phyloP scores from a whole-genome alignment of 352 stramenopile genomes.

The Pythium pyrilobum region DNA sequence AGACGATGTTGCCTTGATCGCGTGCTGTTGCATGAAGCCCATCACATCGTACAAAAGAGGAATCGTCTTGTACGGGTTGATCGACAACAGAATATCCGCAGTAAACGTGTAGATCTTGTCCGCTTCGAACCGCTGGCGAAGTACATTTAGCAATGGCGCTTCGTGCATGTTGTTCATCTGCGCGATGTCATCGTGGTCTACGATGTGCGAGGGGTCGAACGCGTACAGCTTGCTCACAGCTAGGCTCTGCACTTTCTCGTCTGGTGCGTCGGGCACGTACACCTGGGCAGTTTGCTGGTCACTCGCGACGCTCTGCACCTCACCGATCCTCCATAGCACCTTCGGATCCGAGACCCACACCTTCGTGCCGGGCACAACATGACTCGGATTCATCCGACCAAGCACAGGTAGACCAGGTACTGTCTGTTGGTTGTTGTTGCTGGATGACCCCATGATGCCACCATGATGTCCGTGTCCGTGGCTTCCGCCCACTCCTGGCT shows the following conservation, averaged over 20 bases:
- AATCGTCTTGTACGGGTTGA: constrained; percentile 87
- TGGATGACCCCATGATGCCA: neutral
- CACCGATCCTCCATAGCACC: constrained; percentile 74
- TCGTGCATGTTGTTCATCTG: constrained; percentile 91
- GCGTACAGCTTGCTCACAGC: constrained; percentile 52
- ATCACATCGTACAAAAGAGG: constrained; percentile 77
- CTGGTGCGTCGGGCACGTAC: constrained; percentile 50
- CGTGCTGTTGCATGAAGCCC: constrained; percentile 57
- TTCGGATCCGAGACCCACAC: constrained; percentile 76
- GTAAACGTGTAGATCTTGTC: constrained; percentile 88
- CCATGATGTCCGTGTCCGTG: neutral
- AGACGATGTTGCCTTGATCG: neutral
- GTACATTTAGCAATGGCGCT: constrained; percentile 68
- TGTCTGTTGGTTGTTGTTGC: constrained; percentile 1
- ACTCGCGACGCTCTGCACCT: constrained; percentile 46
- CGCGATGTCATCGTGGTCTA: constrained; percentile 81
- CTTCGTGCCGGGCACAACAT: constrained; percentile 47
- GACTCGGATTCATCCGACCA: constrained; percentile 42
- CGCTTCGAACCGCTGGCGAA: constrained; percentile 72
- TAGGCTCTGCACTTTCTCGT: constrained; percentile 58
- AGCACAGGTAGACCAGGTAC: constrained; percentile 20
- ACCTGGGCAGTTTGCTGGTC: constrained; percentile 50
- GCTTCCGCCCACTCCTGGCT: neutral
- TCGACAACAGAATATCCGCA: constrained; percentile 75
- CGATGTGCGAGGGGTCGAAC: constrained; percentile 80